Conservation (phyloP, 805 yeast genomes). For the Kodamaea laetipori region DNA sequence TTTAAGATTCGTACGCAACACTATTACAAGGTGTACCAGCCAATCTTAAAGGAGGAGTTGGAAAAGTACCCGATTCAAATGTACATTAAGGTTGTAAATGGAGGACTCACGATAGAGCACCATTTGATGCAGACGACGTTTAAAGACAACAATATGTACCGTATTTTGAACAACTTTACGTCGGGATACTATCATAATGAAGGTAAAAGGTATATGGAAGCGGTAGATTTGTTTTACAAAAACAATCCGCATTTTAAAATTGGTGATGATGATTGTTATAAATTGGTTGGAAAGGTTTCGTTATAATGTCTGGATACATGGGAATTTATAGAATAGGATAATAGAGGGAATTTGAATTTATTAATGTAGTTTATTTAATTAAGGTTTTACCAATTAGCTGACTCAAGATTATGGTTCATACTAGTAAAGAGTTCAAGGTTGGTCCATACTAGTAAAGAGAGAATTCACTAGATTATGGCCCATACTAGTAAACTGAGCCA, state of each 20-base stretch:
- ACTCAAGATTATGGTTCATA: no score
- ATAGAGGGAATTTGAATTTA: neutral
- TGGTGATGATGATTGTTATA: conserved; percentile 1
- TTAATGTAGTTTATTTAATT: no score
- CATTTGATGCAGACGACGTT: conserved; percentile 23
- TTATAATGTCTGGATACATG: conserved; percentile 7
- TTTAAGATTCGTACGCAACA: conserved; percentile 57
- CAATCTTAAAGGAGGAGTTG: conserved; percentile 29
- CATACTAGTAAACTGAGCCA: no score
- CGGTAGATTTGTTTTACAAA: conserved; percentile 28
- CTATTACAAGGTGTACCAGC: conserved; percentile 45
- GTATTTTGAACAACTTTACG: conserved; percentile 16
- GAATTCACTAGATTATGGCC: no score
- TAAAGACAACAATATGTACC: conserved; percentile 14
- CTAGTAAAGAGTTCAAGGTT: no score
- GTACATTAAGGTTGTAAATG: conserved; percentile 30
- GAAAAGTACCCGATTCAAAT: conserved; percentile 20
- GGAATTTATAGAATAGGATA: conserved; percentile 1
- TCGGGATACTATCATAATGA: conserved; percentile 23
- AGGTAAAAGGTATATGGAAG: conserved; percentile 28
- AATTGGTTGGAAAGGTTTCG: conserved; percentile 6
- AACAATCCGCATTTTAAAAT: conserved; percentile 13
- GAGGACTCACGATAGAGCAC: conserved; percentile 27
- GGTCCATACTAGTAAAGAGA: no score
- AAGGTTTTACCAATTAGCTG: no score